phyloP scores from a whole-genome alignment of 1,139 yeast species.

The Kodamaea plutei region DNA sequence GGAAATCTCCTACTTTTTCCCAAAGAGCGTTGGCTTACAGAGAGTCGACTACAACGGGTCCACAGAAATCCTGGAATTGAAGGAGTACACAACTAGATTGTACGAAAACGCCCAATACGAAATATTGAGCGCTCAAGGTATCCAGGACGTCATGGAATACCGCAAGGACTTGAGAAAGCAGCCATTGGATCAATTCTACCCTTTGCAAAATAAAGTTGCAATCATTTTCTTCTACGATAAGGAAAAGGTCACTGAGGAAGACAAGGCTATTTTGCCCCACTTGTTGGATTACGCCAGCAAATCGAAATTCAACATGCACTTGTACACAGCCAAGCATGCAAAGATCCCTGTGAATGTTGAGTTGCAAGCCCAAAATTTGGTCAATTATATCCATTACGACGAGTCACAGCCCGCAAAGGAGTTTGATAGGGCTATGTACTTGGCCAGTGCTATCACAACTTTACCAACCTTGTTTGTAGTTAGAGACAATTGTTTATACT shows the following conservation, averaged over 20 bases:
- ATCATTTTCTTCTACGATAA: slow-evolving; percentile 55
- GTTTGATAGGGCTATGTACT: slow-evolving; percentile 42
- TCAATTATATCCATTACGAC: slow-evolving; percentile 41
- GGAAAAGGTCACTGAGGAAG: slow-evolving; percentile 52
- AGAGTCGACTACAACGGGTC: slow-evolving; percentile 34
- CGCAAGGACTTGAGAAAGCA: slow-evolving; percentile 29
- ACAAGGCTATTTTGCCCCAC: slow-evolving; percentile 55
- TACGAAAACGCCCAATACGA: slow-evolving; percentile 37
- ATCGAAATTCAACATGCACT: slow-evolving; percentile 50
- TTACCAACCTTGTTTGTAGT: slow-evolving; percentile 59
- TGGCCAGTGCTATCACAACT: slow-evolving; percentile 52
- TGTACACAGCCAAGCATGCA: slow-evolving; percentile 49
- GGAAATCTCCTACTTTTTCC: slow-evolving; percentile 36
- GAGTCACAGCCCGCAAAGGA: slow-evolving; percentile 18
- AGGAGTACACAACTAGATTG: slow-evolving; percentile 29
- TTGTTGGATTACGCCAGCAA: slow-evolving; percentile 55
- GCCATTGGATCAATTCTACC: slow-evolving; percentile 34
- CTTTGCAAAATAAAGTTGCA: slow-evolving; percentile 41
- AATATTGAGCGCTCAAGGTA: slow-evolving; percentile 32
- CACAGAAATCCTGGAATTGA: slow-evolving; percentile 25
- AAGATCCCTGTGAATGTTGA: slow-evolving; percentile 37
- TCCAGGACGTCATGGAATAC: slow-evolving; percentile 40
- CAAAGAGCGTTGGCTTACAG: slow-evolving; percentile 31
- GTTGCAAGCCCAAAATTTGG: slow-evolving; percentile 40
- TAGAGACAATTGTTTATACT: slow-evolving; percentile 51